Evolutionary conservation across 2,329 filamentous ascomycete genomes (phyloP).

Genomic region (Ophiostoma piceae): DNA sequence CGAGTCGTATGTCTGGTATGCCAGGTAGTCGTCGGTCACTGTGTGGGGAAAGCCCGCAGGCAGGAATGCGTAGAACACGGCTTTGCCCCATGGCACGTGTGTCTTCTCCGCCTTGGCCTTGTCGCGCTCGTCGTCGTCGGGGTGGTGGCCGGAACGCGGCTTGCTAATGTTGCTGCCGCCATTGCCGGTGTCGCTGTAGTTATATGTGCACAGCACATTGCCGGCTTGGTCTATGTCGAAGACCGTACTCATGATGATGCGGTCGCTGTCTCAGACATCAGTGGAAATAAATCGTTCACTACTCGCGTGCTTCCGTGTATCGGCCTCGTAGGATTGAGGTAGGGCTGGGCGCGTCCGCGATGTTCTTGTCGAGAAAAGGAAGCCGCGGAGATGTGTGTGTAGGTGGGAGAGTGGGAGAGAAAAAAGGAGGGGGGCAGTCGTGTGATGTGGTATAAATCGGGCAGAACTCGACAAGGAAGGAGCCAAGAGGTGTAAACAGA

Average conservation of each 20-base stretch:
- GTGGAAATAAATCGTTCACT: not conserved
- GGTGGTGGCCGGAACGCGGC: slow-evolving; percentile 1
- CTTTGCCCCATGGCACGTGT: slow-evolving; percentile 36
- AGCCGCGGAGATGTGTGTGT: not conserved
- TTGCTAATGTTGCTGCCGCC: not conserved
- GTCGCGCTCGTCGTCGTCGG: slow-evolving; percentile 26
- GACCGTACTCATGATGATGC: slow-evolving; percentile 32
- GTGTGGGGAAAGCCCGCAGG: slow-evolving; percentile 84
- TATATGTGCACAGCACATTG: slow-evolving; percentile 37
- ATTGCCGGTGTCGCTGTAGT: slow-evolving; percentile 19
- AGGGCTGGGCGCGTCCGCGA: not conserved
- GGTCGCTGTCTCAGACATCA: slow-evolving; percentile 13
- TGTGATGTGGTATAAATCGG: not conserved
- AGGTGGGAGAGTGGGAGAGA: not conserved
- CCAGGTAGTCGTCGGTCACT: slow-evolving; percentile 77
- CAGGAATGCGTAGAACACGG: slow-evolving; percentile 65
- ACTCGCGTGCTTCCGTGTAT: no score
- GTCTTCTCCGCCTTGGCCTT: slow-evolving; percentile 31
- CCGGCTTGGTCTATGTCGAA: slow-evolving; percentile 38
- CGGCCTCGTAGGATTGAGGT: not conserved
- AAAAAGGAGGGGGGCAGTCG: not conserved
- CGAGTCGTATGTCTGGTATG: slow-evolving; percentile 67
- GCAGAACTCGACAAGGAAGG: not conserved
- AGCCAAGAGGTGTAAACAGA: not conserved
- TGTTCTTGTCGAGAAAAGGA: not conserved